Evolutionary conservation across 1,284 basidiomycete genomes (phyloP), one percentile per base, ranked within the genome.

Genomic region (Ceratobasidium sp.): DNA sequence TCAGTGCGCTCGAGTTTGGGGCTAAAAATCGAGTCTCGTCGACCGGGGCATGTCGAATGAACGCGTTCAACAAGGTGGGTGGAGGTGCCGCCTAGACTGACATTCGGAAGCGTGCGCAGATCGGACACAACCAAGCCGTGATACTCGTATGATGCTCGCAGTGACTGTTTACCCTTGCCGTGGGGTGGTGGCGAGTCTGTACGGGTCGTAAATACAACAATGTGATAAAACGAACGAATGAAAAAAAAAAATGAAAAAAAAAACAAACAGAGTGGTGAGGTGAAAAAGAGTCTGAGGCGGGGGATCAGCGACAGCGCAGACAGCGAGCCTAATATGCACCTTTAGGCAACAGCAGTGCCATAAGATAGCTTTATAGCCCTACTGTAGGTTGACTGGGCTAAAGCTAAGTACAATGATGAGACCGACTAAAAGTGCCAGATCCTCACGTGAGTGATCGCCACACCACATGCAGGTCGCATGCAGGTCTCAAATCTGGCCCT

Each of bases 21-120:
- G 60, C 71, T 75, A n/a, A 75, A 64, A 28, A 64, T 75, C 60
- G 60, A 64, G 71, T 75, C 71, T 39, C 71, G 58, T 39, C 60
- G 58, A 20, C 20, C 26, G n/a, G 66, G 1, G 60, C n/a, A 20
- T 56, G 70, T 1, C 56, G 70, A 23, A 70, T 33, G 26, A 39
- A 9, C 18, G 63, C 28, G 46, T 18, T 26, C 23, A 46, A 28
- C 7, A 46, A 15, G 53, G 49, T 23, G 3, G 49, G 1, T 3
- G 53, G 26, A 10, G 67, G 67, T 1, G 26, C n/a, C 6, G 13
- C 67, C 23, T 28, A 49, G 4, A 42, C 67, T 3, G 71, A 64
- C 13, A 76, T 51, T 5, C 51, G 49, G 51, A 55, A 76, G 28
- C 63, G 73, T n/a, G 66, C 73, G 4, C 53, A 15, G 49, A 76